phyloP scores from a whole-genome alignment of 176 grass and related monocot genomes.

The Echinochloa phyllopogon region DNA sequence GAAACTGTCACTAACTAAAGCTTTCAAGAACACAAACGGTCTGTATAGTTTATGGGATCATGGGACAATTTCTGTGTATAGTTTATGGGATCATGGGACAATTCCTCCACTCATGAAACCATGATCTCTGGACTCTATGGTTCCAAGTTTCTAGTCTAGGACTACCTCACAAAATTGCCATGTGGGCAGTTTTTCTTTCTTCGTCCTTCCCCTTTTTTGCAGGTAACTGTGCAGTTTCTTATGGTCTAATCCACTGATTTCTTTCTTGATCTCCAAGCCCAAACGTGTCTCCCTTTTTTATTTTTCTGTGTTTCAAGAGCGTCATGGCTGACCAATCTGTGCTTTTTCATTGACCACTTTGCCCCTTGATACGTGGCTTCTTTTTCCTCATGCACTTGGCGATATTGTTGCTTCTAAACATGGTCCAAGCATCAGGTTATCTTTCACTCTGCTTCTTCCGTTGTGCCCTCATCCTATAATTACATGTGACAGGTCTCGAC shows the following conservation, averaged over 20 bases:
- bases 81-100: neutral
- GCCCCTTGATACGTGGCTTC: constrained; percentile 29
- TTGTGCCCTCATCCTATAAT: constrained; percentile 33
- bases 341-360: constrained; percentile 42
- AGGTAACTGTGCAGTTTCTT: constrained; percentile 3
- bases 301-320: constrained; percentile 27
- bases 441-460: constrained; percentile 8
- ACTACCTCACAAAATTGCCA: constrained; percentile 28
- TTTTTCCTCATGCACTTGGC: constrained; percentile 37
- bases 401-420: constrained; percentile 56
- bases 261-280: constrained; percentile 44
- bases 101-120: constrained; percentile 25
- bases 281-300: constrained; percentile 27
- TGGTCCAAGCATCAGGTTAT: constrained; percentile 46
- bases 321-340: constrained; percentile 41
- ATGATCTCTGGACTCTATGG: constrained; percentile 23
- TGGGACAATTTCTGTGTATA: constrained; percentile 6
- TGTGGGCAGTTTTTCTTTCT: constrained; percentile 15
- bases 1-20: neutral
- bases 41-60: neutral
- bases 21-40: neutral
- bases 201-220: neutral
- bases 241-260: constrained; percentile 33
- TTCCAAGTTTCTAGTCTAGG: constrained; percentile 15
- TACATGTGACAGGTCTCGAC: constrained; percentile 8